Base-by-base conservation (phyloP, 1,284 basidiomycete genomes). In the Coniophora puteana region DNA sequence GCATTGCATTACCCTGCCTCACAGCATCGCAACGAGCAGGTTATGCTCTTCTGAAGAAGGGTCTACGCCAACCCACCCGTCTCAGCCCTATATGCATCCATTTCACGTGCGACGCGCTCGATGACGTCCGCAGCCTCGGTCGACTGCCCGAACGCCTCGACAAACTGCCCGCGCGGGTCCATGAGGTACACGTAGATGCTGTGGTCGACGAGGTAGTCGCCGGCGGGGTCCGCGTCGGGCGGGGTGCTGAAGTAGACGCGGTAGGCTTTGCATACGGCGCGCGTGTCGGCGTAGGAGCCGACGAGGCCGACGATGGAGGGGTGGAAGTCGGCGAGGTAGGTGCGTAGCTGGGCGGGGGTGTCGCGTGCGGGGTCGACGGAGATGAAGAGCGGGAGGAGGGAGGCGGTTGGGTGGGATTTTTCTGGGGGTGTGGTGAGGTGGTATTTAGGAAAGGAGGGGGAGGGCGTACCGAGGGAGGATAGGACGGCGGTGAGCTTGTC, bases 211-310 rank as follows among this genome's bases (percentile, higher is more conserved):
- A 99, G 78, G 62, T 99, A 99, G 69, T 99, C 95, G 38, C 81
- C 83, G 14, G 72, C 79, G 1, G 94, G 81, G 55, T 89, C 81
- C 5, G 94, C 91, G 54, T 89, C 72, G 3, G 93, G 93, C 3
- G 95, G 96, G 5, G 95, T 98, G 14, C 91, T 94, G 71, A 99
- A 99, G 69, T 99, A 99, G 26, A 99, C 95, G 23, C 96, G 84
- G 66, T 95, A 99, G 26, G 85, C 82, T 66, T 94, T 96, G 76
- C 95, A 98, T 11, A 86, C 80, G 28, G 81, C 73, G 63, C 97
- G 97, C 48, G 89, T 85, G 18, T 78, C 74, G n/a, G 83, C 80
- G 57, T 93, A 98, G 26, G 83, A 69, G 12, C 96, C 95, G 1
- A 87, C 89, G 36, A 99, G 75, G 8, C 94, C 95, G 37, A 94